phyloP scores from a whole-genome alignment of 768 basidiomycete species.

The Lactifluus rugatus region DNA sequence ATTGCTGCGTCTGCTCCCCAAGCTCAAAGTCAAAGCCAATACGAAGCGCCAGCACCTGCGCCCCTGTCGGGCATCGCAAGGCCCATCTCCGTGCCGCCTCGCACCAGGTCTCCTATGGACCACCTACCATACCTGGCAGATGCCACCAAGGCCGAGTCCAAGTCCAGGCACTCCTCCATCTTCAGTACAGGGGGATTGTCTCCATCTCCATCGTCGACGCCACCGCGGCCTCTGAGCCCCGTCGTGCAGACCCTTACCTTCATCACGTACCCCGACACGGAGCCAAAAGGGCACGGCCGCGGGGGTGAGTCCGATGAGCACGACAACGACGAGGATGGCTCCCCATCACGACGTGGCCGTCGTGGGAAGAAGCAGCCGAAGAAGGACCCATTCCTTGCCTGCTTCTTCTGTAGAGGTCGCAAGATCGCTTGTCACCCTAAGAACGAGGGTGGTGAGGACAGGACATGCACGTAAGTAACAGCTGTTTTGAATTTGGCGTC shows the following conservation, averaged over 20 bases:
- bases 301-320: constrained; percentile 4
- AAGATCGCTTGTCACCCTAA: constrained; percentile 33
- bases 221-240: constrained; percentile 2
- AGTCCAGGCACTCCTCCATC: neutral
- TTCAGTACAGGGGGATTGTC: neutral
- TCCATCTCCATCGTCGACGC: constrained; percentile 3
- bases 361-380: constrained; percentile 24
- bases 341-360: constrained; percentile 23
- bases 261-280: constrained; percentile 11
- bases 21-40: neutral
- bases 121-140: constrained; percentile 18
- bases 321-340: constrained; percentile 11
- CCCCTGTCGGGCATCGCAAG: neutral
- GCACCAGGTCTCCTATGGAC: constrained; percentile 15
- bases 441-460: constrained; percentile 24
- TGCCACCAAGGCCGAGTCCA: neutral
- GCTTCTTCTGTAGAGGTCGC: constrained; percentile 32
- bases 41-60: neutral
- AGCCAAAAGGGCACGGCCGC: neutral
- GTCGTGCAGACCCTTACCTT: constrained; percentile 8
- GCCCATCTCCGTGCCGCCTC: neutral
- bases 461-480: constrained; percentile 29
- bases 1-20: neutral
- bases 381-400: constrained; percentile 32
- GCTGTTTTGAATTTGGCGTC: neutral